These are phyloP conservation scores for Nothophaeocryptopus gaeumannii DNA, from an alignment of 2,329 filamentous ascomycete species.

Conservation along the genomic window DNA sequence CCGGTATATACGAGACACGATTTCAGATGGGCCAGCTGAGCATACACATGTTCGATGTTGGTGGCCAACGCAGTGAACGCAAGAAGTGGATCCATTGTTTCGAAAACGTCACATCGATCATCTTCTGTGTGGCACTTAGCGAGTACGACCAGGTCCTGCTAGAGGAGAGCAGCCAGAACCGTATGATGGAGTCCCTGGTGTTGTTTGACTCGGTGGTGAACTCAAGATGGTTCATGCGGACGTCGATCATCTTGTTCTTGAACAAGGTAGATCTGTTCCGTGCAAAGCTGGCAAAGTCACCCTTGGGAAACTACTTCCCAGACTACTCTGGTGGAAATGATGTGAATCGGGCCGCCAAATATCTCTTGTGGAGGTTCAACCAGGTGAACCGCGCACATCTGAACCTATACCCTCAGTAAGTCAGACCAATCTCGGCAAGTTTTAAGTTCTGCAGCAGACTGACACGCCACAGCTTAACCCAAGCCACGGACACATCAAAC, in stretches of 20 bases:
- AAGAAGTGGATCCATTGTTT: conserved; percentile 99
- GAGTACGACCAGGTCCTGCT: conserved; percentile 97
- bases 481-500: conserved; percentile 98
- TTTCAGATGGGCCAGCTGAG: conserved; percentile 98
- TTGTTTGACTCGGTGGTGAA: conserved; percentile 98
- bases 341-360: conserved; percentile 96
- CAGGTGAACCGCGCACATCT: conserved; percentile 96
- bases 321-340: conserved; percentile 98
- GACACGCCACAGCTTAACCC: conserved; percentile 68
- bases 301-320: conserved; percentile 91
- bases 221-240: conserved; percentile 98
- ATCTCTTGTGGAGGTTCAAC: conserved; percentile 96
- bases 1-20: conserved; percentile 96
- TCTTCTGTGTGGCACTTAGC: conserved; percentile 96
- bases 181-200: conserved; percentile 97
- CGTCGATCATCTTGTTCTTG: conserved; percentile 95
- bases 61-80: conserved; percentile 91
- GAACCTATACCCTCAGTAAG: conserved; percentile 96
- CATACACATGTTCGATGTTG: conserved; percentile 99
- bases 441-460: conserved; percentile 4
- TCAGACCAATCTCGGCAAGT: conserved; percentile 29
- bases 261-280: conserved; percentile 99
- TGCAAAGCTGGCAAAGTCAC: conserved; percentile 84
- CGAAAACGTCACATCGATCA: conserved; percentile 98
- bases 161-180: conserved; percentile 98